Conservation (phyloP, 345 rosid genomes). For the Eucalyptus virginea region DNA sequence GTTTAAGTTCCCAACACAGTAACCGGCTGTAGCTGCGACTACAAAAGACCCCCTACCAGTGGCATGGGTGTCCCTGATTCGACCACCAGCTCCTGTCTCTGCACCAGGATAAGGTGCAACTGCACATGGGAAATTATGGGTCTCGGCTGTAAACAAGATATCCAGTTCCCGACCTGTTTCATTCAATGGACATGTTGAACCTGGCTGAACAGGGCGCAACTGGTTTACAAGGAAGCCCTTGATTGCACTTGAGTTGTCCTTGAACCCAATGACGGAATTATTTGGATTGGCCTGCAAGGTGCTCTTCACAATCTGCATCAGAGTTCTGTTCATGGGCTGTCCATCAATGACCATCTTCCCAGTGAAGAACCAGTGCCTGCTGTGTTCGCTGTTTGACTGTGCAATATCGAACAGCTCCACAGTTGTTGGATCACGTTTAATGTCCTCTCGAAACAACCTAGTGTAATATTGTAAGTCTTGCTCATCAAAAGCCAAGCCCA, state of each 20-base stretch:
- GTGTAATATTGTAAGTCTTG: conserved; percentile 90
- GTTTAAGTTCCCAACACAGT: conserved; percentile 78
- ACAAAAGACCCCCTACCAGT: conserved; percentile 94
- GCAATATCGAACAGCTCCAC: conserved; percentile 94
- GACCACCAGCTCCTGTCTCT: conserved; percentile 96
- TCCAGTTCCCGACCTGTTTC: conserved; percentile 46
- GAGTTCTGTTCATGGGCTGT: conserved; percentile 60
- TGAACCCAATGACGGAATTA: conserved; percentile 84
- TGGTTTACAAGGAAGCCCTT: conserved; percentile 67
- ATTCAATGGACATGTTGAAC: conserved; percentile 44
- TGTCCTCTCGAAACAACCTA: conserved; percentile 57
- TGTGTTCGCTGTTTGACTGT: conserved; percentile 92
- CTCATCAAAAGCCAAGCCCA: conserved; percentile 95
- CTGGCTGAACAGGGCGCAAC: conserved; percentile 67
- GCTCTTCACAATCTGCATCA: conserved; percentile 94
- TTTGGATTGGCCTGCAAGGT: conserved; percentile 73
- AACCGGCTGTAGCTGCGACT: conserved; percentile 80
- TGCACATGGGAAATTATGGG: conserved; percentile 97
- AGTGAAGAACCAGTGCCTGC: conserved; percentile 93
- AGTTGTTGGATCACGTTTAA: conserved; percentile 72
- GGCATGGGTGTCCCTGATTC: conserved; percentile 98
- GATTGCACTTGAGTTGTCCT: conserved; percentile 95
- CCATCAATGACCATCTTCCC: conserved; percentile 89
- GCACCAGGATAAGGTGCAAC: conserved; percentile 99
- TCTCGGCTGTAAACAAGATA: conserved; percentile 88